Evolutionary conservation across 1,139 yeast species (phyloP), one percentile per base, ranked within the genome.

Genomic region (Protomyces gravidus): DNA sequence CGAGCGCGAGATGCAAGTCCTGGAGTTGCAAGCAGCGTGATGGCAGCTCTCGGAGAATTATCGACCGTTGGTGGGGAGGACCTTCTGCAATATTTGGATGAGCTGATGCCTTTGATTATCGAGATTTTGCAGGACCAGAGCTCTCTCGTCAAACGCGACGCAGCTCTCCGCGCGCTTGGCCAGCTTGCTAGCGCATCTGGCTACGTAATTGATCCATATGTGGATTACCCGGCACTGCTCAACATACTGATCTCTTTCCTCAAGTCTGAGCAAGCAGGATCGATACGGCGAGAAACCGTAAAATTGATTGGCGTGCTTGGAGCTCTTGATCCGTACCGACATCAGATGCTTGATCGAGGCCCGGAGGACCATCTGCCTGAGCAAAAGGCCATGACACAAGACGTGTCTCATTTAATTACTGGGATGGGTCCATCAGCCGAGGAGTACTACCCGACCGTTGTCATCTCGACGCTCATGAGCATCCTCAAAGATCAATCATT

Each of bases 381-480:
- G 65, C 92, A 87, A 65, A 87, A 85, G 68, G 58, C 58, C n/a
- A 40, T 57, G 17, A 58, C 97, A 0, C 82, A 89, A 7, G 98
- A 94, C 69, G 88, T 92, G 64, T 89, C 92, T 2, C 75, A 92
- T 46, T 76, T 94, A 58, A 89, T 92, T 89, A 87, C 86, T 68
- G 97, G 97, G 1, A 86, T 88, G 81, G 86, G 96, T 6, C 97
- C 97, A 0, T 85, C 95, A 0, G 83, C 85, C 62, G 97, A 90
- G 62, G 97, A 90, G 67, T 94, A 89, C 68, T 90, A 89, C 68
- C 97, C 97, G 2, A 89, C 97, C 0, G 97, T 94, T 23, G 97
- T 94, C 1, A 87, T 92, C 47, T 84, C 84, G 39, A 87, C 89
- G 17, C 75, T 94, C 64, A 81, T 90, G 83, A 86, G 84, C 63